Percentiles rank a stretch among this genome's conserved stretches.
These are phyloP conservation scores for Paraglomus brasilianum DNA, from an alignment of 192 early-diverging fungal genomes.

Conservation along the genomic window DNA sequence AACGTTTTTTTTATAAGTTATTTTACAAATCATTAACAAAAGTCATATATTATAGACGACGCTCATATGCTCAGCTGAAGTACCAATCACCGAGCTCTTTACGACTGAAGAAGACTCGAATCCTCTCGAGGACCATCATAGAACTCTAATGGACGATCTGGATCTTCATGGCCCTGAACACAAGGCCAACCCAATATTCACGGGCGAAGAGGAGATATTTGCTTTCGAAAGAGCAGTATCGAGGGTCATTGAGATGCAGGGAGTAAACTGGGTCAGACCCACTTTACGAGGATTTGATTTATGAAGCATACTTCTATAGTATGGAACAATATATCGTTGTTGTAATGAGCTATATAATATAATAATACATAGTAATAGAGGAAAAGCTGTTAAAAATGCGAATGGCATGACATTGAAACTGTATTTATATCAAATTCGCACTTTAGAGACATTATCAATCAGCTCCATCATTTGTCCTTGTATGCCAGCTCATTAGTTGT, in stretches of 20 bases:
- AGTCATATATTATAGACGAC: constrained; percentile 42
- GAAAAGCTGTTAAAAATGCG: too few relatives aligned
- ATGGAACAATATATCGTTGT: too few relatives aligned
- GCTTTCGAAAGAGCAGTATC: constrained; percentile 93
- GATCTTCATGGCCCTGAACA: constrained; percentile 44
- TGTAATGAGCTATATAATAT: too few relatives aligned
- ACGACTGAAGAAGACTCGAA: constrained; percentile 57
- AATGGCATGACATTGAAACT: too few relatives aligned
- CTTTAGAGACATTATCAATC: too few relatives aligned
- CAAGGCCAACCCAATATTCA: constrained; percentile 62
- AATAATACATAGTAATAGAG: too few relatives aligned
- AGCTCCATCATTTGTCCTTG: too few relatives aligned
- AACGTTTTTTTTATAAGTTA: neutral
- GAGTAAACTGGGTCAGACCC: constrained; percentile 63
- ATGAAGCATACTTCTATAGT: too few relatives aligned
- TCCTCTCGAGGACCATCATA: constrained; percentile 44
- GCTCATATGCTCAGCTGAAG: constrained; percentile 72
- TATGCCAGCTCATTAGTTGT: too few relatives aligned
- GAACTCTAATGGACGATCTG: constrained; percentile 63
- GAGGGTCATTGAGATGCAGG: constrained; percentile 91
- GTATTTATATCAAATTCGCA: too few relatives aligned
- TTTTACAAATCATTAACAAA: neutral
- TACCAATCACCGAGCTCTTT: constrained; percentile 67
- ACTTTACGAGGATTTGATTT: too few relatives aligned
- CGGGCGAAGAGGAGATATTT: constrained; percentile 93